Conservation (phyloP, 2,329 filamentous ascomycete species). For the Plenodomus tracheiphilus region DNA sequence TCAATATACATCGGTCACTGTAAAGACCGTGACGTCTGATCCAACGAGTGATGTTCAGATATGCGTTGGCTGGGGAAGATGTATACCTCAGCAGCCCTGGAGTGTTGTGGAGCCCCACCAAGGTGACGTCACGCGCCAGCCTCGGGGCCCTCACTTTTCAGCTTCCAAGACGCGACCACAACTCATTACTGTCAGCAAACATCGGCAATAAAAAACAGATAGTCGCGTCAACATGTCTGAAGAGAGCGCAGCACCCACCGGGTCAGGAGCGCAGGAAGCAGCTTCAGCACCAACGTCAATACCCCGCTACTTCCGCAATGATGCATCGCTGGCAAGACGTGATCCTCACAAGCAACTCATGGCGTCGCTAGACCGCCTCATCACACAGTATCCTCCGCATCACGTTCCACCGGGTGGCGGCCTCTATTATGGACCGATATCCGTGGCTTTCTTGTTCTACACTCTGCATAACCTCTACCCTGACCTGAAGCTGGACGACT, state of each 20-base stretch:
- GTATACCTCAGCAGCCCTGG: no score
- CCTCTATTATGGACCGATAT: constrained; percentile 55
- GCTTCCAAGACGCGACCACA: not conserved
- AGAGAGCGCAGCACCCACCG: constrained; percentile 19
- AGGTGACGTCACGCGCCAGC: constrained; percentile 20
- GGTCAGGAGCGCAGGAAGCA: constrained; percentile 20
- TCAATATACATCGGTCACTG: no score
- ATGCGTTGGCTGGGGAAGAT: no score
- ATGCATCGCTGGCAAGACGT: constrained; percentile 40
- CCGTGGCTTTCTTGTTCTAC: constrained; percentile 55
- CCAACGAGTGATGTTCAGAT: no score
- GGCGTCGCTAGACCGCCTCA: constrained; percentile 54
- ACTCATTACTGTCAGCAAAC: not conserved
- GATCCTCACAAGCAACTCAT: constrained; percentile 56
- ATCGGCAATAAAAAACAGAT: constrained; percentile 1
- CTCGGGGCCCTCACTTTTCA: constrained; percentile 5
- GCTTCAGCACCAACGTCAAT: constrained; percentile 29
- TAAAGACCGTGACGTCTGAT: no score
- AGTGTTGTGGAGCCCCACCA: not conserved
- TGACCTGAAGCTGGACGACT: constrained; percentile 51
- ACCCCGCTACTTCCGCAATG: constrained; percentile 49
- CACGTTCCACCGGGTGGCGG: constrained; percentile 52
- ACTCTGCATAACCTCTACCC: constrained; percentile 54
- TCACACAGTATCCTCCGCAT: constrained; percentile 53
- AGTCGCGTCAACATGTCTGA: constrained; percentile 29